Evolutionary conservation across 2,329 filamentous ascomycete genomes (phyloP).

Genomic region (Scytalidium sp.): DNA sequence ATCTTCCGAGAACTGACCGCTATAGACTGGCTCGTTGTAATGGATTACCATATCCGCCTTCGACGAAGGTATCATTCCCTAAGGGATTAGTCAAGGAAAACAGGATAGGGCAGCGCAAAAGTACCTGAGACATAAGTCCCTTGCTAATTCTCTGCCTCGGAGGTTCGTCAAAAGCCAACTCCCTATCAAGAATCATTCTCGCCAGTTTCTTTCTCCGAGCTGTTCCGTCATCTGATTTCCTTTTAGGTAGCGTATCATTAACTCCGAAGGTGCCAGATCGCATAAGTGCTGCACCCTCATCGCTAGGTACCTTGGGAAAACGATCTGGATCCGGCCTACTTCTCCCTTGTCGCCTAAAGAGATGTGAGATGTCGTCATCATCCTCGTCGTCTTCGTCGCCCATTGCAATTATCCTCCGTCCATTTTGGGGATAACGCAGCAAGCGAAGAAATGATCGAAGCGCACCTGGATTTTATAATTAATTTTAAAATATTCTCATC

Average conservation of each 20-base stretch:
- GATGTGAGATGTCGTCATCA: slow-evolving; percentile 22
- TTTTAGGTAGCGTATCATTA: slow-evolving; percentile 53
- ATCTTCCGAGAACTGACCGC: slow-evolving; percentile 93
- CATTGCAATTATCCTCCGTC: slow-evolving; percentile 15
- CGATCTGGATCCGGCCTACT: slow-evolving; percentile 48
- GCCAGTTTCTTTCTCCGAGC: slow-evolving; percentile 54
- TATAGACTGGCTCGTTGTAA: slow-evolving; percentile 84
- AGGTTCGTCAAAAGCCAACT: slow-evolving; percentile 68
- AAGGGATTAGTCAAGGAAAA: slow-evolving; percentile 6
- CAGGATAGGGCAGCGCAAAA: slow-evolving; percentile 11
- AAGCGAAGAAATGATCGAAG: slow-evolving; percentile 3
- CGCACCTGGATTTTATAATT: background rate
- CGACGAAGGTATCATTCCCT: slow-evolving; percentile 75
- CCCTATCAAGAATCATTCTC: slow-evolving; percentile 73
- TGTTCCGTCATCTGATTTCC: slow-evolving; percentile 39
- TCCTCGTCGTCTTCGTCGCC: slow-evolving; percentile 17
- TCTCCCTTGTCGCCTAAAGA: slow-evolving; percentile 42
- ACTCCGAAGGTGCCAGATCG: slow-evolving; percentile 75
- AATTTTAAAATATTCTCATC: slow-evolving; percentile 12
- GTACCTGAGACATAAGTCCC: slow-evolving; percentile 65
- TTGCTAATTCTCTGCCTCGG: slow-evolving; percentile 59
- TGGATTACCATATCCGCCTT: slow-evolving; percentile 84
- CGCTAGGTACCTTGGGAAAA: slow-evolving; percentile 83
- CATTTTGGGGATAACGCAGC: background rate
- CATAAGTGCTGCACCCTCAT: slow-evolving; percentile 76